These are phyloP conservation scores for Aegilops longissima DNA, from an alignment of 176 grass and related monocot species.

Conservation along the genomic window DNA sequence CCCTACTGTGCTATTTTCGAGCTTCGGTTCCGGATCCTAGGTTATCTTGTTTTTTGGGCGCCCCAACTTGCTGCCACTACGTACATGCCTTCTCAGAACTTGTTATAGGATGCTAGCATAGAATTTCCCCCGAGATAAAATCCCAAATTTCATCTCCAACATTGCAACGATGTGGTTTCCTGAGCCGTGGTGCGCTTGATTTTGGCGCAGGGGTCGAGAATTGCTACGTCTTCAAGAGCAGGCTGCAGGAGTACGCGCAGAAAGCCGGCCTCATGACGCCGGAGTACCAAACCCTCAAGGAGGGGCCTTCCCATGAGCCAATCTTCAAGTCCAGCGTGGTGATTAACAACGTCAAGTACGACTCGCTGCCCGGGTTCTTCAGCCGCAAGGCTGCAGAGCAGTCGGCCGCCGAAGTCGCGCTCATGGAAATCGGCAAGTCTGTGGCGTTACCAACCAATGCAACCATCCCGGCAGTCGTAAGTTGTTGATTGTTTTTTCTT, in stretches of 20 bases:
- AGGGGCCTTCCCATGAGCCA: slow-evolving; percentile 88
- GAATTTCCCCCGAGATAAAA: neutral
- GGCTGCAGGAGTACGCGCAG: slow-evolving; percentile 82
- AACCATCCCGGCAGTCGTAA: slow-evolving; percentile 44
- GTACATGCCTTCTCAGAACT: neutral
- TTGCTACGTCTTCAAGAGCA: slow-evolving; percentile 95
- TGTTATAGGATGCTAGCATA: neutral
- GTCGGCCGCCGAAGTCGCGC: slow-evolving; percentile 82
- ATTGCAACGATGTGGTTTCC: slow-evolving; percentile 1
- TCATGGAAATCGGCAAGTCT: slow-evolving; percentile 58
- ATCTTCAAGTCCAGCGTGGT: slow-evolving; percentile 82
- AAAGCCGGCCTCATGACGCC: slow-evolving; percentile 66
- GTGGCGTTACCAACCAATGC: neutral
- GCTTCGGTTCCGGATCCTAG: neutral
- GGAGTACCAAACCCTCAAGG: slow-evolving; percentile 79
- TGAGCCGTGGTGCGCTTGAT: neutral
- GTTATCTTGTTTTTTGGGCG: neutral
- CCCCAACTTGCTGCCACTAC: neutral
- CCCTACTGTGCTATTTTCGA: neutral
- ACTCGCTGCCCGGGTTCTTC: slow-evolving; percentile 80
- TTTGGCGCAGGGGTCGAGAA: slow-evolving; percentile 66
- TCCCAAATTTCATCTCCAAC: neutral
- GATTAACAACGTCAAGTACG: slow-evolving; percentile 61
- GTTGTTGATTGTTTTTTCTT: slow-evolving; percentile 8
- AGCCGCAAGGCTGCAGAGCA: slow-evolving; percentile 85